Evolutionary conservation across 2,329 filamentous ascomycete genomes (phyloP).

Genomic region (Proliferodiscus dingleyae): DNA sequence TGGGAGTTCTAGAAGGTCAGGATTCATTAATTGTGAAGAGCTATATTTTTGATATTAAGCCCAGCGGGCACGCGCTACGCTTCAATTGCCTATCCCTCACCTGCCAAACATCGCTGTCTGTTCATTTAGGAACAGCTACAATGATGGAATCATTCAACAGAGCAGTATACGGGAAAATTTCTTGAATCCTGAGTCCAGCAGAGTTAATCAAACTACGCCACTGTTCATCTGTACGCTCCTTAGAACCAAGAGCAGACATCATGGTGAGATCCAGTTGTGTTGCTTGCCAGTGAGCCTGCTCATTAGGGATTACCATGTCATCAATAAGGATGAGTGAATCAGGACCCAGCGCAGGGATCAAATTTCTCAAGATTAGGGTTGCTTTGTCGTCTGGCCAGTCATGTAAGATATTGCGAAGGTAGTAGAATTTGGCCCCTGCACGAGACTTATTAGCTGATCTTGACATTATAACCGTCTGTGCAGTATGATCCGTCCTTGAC

Average conservation of each 20-base stretch:
- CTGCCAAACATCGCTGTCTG: no score
- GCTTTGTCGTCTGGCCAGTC: conserved; percentile 34
- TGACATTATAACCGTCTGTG: no score
- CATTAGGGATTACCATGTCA: conserved; percentile 39
- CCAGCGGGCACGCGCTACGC: no score
- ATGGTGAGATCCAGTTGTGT: conserved; percentile 35
- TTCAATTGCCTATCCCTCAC: no score
- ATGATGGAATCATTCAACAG: no score
- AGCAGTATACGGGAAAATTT: conserved; percentile 8
- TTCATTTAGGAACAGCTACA: no score
- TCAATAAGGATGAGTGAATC: conserved; percentile 39
- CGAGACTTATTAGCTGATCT: no score
- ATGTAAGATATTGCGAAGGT: conserved; percentile 36
- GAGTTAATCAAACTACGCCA: conserved; percentile 27
- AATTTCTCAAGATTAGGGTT: conserved; percentile 17
- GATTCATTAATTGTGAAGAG: no score
- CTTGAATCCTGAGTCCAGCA: conserved; percentile 6
- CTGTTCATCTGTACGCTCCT: conserved; percentile 34
- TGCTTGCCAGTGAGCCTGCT: conserved; percentile 30
- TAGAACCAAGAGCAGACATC: conserved; percentile 32
- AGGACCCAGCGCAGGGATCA: conserved; percentile 31
- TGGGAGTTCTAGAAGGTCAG: no score
- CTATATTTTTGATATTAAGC: no score
- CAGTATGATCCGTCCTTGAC: no score
- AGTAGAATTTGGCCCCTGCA: conserved; percentile 31